phyloP scores from a whole-genome alignment of 2,329 filamentous ascomycete species.

The Cryphonectria naterciae region DNA sequence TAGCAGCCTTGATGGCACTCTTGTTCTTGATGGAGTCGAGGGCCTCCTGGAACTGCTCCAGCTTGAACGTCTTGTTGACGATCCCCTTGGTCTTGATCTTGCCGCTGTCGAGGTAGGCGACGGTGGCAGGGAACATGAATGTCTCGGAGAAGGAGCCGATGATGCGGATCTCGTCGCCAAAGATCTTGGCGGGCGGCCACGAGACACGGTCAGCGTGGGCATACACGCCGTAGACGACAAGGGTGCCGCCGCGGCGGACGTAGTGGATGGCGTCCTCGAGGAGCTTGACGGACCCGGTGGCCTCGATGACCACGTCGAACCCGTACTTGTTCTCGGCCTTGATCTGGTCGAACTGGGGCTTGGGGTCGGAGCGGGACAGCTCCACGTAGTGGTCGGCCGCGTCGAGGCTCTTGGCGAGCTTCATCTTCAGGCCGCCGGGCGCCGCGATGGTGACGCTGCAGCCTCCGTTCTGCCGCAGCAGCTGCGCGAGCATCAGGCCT shows the following conservation, averaged over 20 bases:
- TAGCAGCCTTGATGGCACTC: constrained; percentile 74
- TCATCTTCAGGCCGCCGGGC: constrained; percentile 70
- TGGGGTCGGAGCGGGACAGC: constrained; percentile 57
- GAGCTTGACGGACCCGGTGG: constrained; percentile 70
- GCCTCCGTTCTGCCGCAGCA: constrained; percentile 67
- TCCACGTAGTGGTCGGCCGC: constrained; percentile 59
- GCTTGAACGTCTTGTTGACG: constrained; percentile 72
- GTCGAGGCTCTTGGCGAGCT: constrained; percentile 63
- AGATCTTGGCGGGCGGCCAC: constrained; percentile 75
- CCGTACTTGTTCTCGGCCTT: constrained; percentile 70
- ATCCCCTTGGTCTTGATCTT: constrained; percentile 69
- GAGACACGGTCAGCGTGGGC: constrained; percentile 63
- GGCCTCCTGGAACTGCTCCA: constrained; percentile 74
- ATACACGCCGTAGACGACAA: constrained; percentile 57
- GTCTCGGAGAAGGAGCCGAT: constrained; percentile 75
- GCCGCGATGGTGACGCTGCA: constrained; percentile 73
- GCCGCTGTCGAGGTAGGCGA: constrained; percentile 59
- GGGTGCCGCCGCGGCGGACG: constrained; percentile 69
- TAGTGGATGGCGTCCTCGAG: constrained; percentile 74
- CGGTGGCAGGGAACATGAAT: constrained; percentile 67
- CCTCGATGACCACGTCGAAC: constrained; percentile 73
- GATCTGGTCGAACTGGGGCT: constrained; percentile 64
- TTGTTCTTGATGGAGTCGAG: constrained; percentile 74
- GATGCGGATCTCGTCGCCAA: constrained; percentile 70
- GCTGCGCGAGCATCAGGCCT: constrained; percentile 65